phyloP scores from a whole-genome alignment of 345 rosid genomes.

The Boechera divaricarpa region DNA sequence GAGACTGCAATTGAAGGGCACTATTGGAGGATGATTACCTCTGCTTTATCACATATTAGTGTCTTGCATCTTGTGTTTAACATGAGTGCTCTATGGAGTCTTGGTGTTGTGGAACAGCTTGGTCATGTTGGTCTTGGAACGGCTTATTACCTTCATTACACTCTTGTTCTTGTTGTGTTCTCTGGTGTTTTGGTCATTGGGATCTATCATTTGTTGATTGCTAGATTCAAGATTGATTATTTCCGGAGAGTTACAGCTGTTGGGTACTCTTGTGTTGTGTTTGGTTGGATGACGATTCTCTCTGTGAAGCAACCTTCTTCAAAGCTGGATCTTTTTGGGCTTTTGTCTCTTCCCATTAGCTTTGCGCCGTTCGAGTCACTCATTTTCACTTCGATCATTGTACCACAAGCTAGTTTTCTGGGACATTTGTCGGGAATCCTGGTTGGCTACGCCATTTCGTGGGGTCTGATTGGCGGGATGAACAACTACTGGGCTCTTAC shows the following conservation, averaged over 20 bases:
- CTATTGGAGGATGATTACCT: conserved; percentile 94
- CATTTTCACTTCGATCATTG: conserved; percentile 93
- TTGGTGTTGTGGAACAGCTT: conserved; percentile 83
- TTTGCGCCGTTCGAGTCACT: conserved; percentile 96
- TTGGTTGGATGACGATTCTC: conserved; percentile 99
- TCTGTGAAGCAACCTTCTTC: conserved; percentile 95
- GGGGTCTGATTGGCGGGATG: conserved; percentile 97
- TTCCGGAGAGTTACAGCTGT: conserved; percentile 94
- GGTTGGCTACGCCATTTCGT: conserved; percentile 91
- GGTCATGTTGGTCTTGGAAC: conserved; percentile 77
- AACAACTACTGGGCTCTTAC: conserved; percentile 93
- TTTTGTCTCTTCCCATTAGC: conserved; percentile 93
- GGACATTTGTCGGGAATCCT: conserved; percentile 95
- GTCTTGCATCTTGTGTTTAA: conserved; percentile 92
- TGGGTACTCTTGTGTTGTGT: conserved; percentile 98
- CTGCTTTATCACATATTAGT: conserved; percentile 93
- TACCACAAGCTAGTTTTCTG: conserved; percentile 96
- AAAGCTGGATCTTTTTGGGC: conserved; percentile 87
- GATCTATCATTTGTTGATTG: conserved; percentile 77
- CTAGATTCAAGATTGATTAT: conserved; percentile 78
- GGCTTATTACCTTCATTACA: conserved; percentile 83
- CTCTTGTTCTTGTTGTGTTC: conserved; percentile 75
- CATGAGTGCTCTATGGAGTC: conserved; percentile 99
- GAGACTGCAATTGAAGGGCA: conserved; percentile 83
- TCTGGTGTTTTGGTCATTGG: conserved; percentile 84